Base-by-base conservation (phyloP, 2,329 filamentous ascomycete genomes). In the Chaetomiaceae sp. region DNA sequence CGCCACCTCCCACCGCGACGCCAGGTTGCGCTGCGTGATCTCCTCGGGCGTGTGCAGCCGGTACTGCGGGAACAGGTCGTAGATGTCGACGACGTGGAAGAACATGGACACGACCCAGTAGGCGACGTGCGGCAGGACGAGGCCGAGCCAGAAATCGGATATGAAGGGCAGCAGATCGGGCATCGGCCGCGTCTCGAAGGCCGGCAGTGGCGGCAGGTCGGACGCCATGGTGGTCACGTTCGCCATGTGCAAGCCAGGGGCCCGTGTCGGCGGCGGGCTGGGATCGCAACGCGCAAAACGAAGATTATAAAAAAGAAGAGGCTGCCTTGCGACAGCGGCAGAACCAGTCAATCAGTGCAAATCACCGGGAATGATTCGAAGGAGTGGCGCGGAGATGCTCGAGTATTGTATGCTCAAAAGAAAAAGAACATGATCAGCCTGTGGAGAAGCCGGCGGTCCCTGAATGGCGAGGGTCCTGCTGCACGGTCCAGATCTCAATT, bases 31-130 rank as follows among this genome's bases (percentile, higher is more conserved):
- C 70, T 89, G 89, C 33, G 85, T 69, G 59, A 97, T 87, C 71
- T 97, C 92, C 48, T 90, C 91, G 14, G 94, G 94, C 0, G 94
- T 97, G 73, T 99, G 94, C 38, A 99, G 79, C 59, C 94, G 87
- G 73, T 97, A 96, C 65, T 95, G 83, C 17, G 91, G 86, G 69
- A 92, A 95, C 34, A 92, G 75, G 69, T 96, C 89, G 72, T 85
- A 85, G 54, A 84, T 76, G 72, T 99, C 94, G 65, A 97, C 84
- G 62, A 85, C 67, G 75, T 97, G 92, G 75, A 95, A 99, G 68
- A 92, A 73, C 68, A 89, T 72, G 19, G 92, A 97, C 29, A 95
- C 73, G 20, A 75, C 72, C 94, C 94, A 99, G 79, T 99, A 99
- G 54, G 87, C 88, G 63, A 89, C 68, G 56, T 96, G 80, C 27